Evolutionary conservation across 768 basidiomycete genomes (phyloP).

Genomic region (Podaxis sp.): DNA sequence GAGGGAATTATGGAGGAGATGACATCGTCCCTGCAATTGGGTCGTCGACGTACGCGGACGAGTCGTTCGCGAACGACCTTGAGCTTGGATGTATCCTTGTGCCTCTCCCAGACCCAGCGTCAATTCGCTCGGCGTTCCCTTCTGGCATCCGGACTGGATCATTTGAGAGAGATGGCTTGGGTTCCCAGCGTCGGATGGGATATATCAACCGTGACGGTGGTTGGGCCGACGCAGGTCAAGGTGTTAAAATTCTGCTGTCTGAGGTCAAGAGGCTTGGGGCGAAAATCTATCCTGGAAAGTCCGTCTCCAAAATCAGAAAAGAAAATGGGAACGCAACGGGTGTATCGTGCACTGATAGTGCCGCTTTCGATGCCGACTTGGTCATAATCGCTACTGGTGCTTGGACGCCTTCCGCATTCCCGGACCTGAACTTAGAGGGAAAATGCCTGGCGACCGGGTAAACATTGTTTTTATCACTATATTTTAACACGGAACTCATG

Average conservation of each 20-base stretch:
- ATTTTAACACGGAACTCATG: background rate
- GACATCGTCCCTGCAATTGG: constrained; percentile 1
- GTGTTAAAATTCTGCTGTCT: constrained; percentile 47
- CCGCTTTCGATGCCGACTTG: constrained; percentile 47
- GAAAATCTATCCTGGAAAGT: constrained; percentile 50
- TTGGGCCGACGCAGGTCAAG: constrained; percentile 79
- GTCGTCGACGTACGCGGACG: constrained; percentile 39
- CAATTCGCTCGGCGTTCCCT: constrained; percentile 48
- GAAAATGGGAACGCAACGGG: constrained; percentile 43
- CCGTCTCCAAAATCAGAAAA: constrained; percentile 44
- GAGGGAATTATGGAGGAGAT: background rate
- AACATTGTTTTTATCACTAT: constrained; percentile 15
- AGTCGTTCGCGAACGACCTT: constrained; percentile 60
- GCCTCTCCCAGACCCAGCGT: constrained; percentile 30
- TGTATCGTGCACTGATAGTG: constrained; percentile 59
- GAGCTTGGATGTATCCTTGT: constrained; percentile 49
- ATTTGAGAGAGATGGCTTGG: constrained; percentile 30
- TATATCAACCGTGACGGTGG: constrained; percentile 78
- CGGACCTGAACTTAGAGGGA: constrained; percentile 44
- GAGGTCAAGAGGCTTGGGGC: constrained; percentile 60
- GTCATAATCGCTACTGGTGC: constrained; percentile 73
- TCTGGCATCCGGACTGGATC: constrained; percentile 28
- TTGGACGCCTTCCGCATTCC: constrained; percentile 83
- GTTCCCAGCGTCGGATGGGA: constrained; percentile 18
- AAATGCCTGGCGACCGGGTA: constrained; percentile 80